phyloP scores from a whole-genome alignment of 2,329 filamentous ascomycete species.

The Colletotrichum liaoningense region DNA sequence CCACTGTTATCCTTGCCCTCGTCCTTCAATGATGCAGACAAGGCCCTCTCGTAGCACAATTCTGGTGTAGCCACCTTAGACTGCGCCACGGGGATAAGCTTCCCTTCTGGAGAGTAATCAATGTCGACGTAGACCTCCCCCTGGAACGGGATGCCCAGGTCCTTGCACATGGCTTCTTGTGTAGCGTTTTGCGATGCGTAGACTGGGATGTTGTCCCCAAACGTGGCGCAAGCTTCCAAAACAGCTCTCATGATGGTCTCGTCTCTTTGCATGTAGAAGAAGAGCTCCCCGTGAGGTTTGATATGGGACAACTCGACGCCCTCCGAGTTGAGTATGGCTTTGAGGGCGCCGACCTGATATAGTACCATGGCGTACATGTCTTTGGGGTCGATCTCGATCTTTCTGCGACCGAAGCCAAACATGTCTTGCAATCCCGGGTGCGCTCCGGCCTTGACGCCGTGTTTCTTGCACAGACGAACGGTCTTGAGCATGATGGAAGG shows the following conservation, averaged over 20 bases:
- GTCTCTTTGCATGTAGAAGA: constrained; percentile 50
- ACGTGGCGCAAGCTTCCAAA: constrained; percentile 41
- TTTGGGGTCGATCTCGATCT: constrained; percentile 68
- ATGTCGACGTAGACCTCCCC: constrained; percentile 40
- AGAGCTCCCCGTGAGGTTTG: constrained; percentile 64
- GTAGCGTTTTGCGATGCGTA: constrained; percentile 40
- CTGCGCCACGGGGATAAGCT: constrained; percentile 27
- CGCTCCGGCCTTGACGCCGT: constrained; percentile 68
- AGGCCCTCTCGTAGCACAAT: constrained; percentile 23
- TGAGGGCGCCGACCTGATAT: constrained; percentile 73
- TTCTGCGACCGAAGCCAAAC: constrained; percentile 72
- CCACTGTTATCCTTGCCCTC: not conserved
- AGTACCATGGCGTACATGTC: constrained; percentile 68
- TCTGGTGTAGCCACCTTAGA: constrained; percentile 29
- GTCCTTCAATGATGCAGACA: not conserved
- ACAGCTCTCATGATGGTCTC: constrained; percentile 42
- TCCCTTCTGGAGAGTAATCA: constrained; percentile 38
- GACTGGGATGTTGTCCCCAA: constrained; percentile 41
- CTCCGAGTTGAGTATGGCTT: constrained; percentile 68
- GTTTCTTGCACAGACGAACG: constrained; percentile 66
- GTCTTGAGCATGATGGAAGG: constrained; percentile 74
- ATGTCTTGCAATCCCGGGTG: constrained; percentile 75
- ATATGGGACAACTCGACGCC: constrained; percentile 68
- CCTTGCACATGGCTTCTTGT: constrained; percentile 28
- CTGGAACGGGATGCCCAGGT: constrained; percentile 33